These are phyloP conservation scores for Juglanconis sp. DNA, from an alignment of 2,329 filamentous ascomycete species.

Conservation along the genomic window DNA sequence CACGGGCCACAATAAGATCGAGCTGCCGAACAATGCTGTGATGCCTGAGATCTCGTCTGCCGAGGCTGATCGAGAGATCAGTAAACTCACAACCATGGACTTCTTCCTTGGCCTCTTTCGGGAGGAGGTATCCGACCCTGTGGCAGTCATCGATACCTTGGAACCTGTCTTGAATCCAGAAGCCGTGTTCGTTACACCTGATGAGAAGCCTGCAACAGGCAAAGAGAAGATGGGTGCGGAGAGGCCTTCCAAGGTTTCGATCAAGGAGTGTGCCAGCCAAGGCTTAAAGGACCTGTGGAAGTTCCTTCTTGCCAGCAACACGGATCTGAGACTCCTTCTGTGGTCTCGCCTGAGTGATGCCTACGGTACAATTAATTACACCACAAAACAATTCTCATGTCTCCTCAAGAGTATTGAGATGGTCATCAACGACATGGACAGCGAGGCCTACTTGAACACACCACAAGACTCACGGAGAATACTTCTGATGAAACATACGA, in stretches of 20 bases:
- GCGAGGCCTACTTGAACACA: constrained; percentile 61
- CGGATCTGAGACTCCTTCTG: constrained; percentile 78
- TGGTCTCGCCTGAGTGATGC: constrained; percentile 91
- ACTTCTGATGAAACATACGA: constrained; percentile 71
- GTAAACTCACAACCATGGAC: constrained; percentile 90
- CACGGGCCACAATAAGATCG: constrained; percentile 43
- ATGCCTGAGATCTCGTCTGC: constrained; percentile 82
- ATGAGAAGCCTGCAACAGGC: constrained; percentile 21
- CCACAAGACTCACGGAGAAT: constrained; percentile 63
- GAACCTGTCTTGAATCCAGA: constrained; percentile 85
- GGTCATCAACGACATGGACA: constrained; percentile 61
- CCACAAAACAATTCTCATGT: constrained; percentile 85
- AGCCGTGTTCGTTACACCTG: constrained; percentile 43
- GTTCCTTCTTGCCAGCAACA: constrained; percentile 77
- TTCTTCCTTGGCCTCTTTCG: constrained; percentile 92
- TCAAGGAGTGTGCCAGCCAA: constrained; percentile 51
- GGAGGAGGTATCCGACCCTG: constrained; percentile 74
- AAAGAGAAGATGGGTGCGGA: constrained; percentile 12
- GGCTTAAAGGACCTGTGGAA: constrained; percentile 75
- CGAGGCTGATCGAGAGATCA: constrained; percentile 88
- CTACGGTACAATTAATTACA: constrained; percentile 79
- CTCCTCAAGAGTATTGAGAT: constrained; percentile 82
- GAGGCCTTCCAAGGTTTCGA: constrained; percentile 30
- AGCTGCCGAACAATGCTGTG: constrained; percentile 77
- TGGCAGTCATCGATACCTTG: constrained; percentile 82